phyloP scores from a whole-genome alignment of 192 early-diverging fungal genomes.

The Powellomyces hirtus region DNA sequence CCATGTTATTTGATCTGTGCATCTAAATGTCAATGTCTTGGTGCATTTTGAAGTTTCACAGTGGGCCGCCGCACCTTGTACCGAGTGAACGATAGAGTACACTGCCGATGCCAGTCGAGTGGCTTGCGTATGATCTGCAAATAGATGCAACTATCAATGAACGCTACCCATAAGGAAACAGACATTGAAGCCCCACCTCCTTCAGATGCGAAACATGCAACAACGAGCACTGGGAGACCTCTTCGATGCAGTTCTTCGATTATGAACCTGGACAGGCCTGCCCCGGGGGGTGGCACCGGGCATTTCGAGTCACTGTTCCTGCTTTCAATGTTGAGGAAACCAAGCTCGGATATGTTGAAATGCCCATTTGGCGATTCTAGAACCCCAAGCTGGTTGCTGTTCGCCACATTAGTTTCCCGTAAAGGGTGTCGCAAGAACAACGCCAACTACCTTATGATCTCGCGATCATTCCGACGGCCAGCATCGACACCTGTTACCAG shows the following conservation, averaged over 20 bases:
- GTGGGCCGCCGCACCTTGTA: neutral
- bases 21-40: neutral
- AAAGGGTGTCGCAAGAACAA: too few species aligned
- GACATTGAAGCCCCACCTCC: too few species aligned
- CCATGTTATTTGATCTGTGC: neutral
- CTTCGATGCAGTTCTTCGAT: neutral
- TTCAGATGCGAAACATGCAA: conserved; percentile 16
- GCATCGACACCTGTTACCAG: conserved; percentile 19
- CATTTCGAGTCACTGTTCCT: neutral
- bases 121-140: neutral
- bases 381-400: too few species aligned
- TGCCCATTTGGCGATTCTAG: too few species aligned
- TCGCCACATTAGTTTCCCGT: too few species aligned
- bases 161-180: too few species aligned
- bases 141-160: neutral
- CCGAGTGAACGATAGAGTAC: neutral
- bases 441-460: conserved; percentile 15
- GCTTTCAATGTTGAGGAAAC: neutral
- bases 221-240: neutral
- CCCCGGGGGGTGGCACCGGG: conserved; percentile 11
- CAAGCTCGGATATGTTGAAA: too few species aligned
- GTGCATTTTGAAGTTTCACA: neutral
- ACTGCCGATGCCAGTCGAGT: neutral
- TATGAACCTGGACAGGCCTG: conserved; percentile 13
- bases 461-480: conserved; percentile 3